Base-by-base conservation (phyloP, 2,329 filamentous ascomycete species). In the Sporothrix euskadiensis region DNA sequence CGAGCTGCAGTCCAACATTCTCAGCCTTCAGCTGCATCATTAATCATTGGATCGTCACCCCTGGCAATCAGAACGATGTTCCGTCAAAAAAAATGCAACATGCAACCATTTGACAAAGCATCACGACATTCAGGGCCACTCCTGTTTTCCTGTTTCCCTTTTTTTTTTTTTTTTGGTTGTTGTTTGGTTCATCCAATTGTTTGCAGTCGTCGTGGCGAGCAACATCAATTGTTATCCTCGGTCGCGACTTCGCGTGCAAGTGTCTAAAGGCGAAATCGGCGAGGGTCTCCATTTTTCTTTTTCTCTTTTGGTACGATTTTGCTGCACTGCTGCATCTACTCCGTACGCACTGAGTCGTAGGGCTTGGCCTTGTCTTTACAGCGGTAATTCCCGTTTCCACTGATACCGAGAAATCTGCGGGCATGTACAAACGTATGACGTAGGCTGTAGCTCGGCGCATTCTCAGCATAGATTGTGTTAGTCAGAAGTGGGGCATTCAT, bases 241-340 rank as follows among this genome's bases (percentile, higher is more conserved):
- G 68, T 73, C 72, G 72, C 72, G 72, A 35, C 72, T 73, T 73
- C 72, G 72, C 72, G 72, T n/a, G 26, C 10, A 57, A 56, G 26
- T 26, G n/a, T 54, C 5, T 49, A 73, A 57, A 49, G 26, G 68
- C 72, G 72, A 73, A 16, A 57, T 47, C 32, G 54, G 69, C 69
- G 54, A 61, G 52, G 41, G 71, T 49, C 56, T 32, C 32, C 54
- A 68, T 26, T 49, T 22, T 72, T 56, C 56, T 56, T 69, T 52
- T 8, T 69, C 61, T n/a, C 9, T 26, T 30, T 56, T 57, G n/a
- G 4, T n/a, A 35, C 56, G 41, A 32, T 56, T 44, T 41, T 63
- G 57, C 16, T 10, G 35, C 26, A 26, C 26, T 26, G 26, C 26
- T 35, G 35, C 35, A 35, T 1, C 12, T 59, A 59, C n/a, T n/a